Evolutionary conservation across 2,329 filamentous ascomycete species (phyloP).

Genomic region (Sphaerostilbella broomeana): DNA sequence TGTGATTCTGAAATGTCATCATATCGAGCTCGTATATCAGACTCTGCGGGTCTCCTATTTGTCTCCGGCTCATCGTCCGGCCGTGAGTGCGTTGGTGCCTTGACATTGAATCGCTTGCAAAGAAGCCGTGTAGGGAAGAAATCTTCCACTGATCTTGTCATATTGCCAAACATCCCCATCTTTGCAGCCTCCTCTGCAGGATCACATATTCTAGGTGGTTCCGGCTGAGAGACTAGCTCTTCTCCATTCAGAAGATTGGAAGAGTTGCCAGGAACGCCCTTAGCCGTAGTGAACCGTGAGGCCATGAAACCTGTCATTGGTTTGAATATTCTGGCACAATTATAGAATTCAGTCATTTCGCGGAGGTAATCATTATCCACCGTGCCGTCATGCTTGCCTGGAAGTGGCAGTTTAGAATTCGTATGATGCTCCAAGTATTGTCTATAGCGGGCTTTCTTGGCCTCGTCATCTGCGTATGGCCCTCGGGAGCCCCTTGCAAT

Average conservation of each 20-base stretch:
- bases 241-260: conserved; percentile 12
- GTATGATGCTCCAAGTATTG: conserved; percentile 73
- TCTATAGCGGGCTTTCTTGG: conserved; percentile 74
- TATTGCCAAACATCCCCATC: conserved; percentile 84
- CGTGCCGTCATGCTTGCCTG: conserved; percentile 36
- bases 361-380: conserved; percentile 68
- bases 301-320: conserved; percentile 92
- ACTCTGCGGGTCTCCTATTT: conserved; percentile 5
- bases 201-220: conserved; percentile 43
- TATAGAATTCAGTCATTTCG: conserved; percentile 70
- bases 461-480: conserved; percentile 77
- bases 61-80: conserved; percentile 37
- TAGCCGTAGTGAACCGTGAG: conserved; percentile 76
- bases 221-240: conserved; percentile 26
- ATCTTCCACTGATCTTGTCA: conserved; percentile 66
- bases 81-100: conserved; percentile 62
- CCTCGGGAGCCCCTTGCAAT: conserved; percentile 56
- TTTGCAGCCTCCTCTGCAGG: conserved; percentile 81
- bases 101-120: conserved; percentile 95
- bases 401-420: conserved; percentile 38
- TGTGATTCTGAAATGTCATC: too few relatives aligned
- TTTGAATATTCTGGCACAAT: conserved; percentile 68
- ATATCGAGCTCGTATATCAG: too few relatives aligned
- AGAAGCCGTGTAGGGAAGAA: conserved; percentile 79
- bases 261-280: conserved; percentile 33